phyloP scores from a whole-genome alignment of 2,329 filamentous ascomycete genomes.

The Penicillium sp. region DNA sequence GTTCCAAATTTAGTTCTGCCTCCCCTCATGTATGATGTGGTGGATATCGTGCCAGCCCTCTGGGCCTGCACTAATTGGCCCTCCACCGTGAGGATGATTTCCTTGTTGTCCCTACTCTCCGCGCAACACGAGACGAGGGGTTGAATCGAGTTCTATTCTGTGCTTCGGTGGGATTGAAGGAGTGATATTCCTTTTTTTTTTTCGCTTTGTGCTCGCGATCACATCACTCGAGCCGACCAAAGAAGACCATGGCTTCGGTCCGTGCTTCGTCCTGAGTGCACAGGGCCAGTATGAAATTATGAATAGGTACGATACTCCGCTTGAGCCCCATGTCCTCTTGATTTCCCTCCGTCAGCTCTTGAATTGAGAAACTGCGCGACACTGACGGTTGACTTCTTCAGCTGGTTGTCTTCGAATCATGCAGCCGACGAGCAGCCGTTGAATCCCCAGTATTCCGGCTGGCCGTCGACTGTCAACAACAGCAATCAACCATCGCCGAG shows the following conservation, averaged over 20 bases:
- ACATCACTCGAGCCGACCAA: slow-evolving; percentile 21
- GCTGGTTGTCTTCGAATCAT: slow-evolving; percentile 37
- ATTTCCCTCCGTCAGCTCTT: neutral
- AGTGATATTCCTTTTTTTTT: slow-evolving; percentile 21
- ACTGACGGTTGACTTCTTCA: slow-evolving; percentile 30
- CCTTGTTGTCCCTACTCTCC: slow-evolving; percentile 19
- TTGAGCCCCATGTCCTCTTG: slow-evolving; percentile 6
- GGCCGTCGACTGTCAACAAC: slow-evolving; percentile 34
- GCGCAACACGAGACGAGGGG: slow-evolving; percentile 30
- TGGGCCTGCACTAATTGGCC: slow-evolving; percentile 24
- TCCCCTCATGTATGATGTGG: slow-evolving; percentile 2
- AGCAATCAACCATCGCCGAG: slow-evolving; percentile 40
- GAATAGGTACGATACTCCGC: slow-evolving; percentile 39
- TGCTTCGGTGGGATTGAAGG: slow-evolving; percentile 22
- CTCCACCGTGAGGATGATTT: slow-evolving; percentile 15
- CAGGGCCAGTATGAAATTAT: slow-evolving; percentile 43
- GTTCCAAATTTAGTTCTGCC: slow-evolving; percentile 31
- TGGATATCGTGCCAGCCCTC: slow-evolving; percentile 23
- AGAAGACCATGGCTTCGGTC: slow-evolving; percentile 32
- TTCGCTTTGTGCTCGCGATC: slow-evolving; percentile 15
- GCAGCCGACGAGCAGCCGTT: slow-evolving; percentile 36
- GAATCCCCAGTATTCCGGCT: slow-evolving; percentile 33
- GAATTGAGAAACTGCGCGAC: slow-evolving; percentile 1
- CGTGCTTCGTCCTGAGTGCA: slow-evolving; percentile 27
- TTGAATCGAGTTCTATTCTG: neutral